Evolutionary conservation across 805 yeast species (phyloP).

Genomic region (Candida sakaeoensis): DNA sequence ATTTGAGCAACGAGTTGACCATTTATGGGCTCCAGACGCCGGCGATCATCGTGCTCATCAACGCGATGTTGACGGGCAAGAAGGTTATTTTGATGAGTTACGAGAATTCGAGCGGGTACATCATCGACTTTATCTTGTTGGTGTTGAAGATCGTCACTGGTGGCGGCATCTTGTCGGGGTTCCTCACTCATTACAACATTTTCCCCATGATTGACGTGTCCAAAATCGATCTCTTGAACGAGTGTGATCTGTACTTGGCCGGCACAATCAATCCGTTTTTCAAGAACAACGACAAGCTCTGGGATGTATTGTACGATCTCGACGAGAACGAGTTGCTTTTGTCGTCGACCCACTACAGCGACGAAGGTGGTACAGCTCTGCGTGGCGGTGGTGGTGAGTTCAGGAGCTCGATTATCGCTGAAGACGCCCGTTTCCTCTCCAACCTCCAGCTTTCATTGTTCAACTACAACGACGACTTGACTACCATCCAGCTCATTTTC

Average conservation of each 20-base stretch:
- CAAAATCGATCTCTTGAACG: conserved; percentile 46
- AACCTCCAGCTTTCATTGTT: conserved; percentile 40
- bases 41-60: conserved; percentile 32
- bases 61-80: conserved; percentile 38
- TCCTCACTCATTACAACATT: conserved; percentile 35
- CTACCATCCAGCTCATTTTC: conserved; percentile 41
- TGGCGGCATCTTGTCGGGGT: conserved; percentile 40
- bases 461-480: conserved; percentile 44
- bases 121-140: conserved; percentile 39
- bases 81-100: conserved; percentile 35
- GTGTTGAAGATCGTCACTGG: conserved; percentile 40
- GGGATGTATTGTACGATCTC: conserved; percentile 62
- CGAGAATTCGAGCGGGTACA: conserved; percentile 40
- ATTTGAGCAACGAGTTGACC: conserved; percentile 45
- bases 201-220: conserved; percentile 64
- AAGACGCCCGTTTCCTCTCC: conserved; percentile 43
- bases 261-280: conserved; percentile 71
- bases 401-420: conserved; percentile 38
- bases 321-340: conserved; percentile 45
- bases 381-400: too few relatives aligned
- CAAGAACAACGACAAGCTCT: conserved; percentile 47
- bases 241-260: conserved; percentile 43
- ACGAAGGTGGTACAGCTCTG: conserved; percentile 12
- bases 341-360: conserved; percentile 16
- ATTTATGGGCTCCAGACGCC: conserved; percentile 54